Evolutionary conservation across 805 yeast species (phyloP), one percentile per base, ranked within the genome.

Genomic region (Candida xyloterini): DNA sequence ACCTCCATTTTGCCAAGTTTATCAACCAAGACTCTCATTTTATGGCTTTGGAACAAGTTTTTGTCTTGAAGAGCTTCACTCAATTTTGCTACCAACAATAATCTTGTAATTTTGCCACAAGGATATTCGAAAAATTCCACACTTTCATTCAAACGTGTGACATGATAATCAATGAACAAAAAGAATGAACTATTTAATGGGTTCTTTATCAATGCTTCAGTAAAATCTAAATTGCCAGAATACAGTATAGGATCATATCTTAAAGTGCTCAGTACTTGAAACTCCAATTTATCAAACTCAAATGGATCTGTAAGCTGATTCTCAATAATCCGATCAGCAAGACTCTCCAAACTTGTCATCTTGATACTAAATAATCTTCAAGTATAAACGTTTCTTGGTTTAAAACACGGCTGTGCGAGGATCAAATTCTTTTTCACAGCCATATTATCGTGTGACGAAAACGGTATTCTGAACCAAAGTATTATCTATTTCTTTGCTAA

Each of bases 161-260:
- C 65, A 62, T 88, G 96, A 43, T 78, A 77, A 10, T 74, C 72
- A 21, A 85, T 62, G 15, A 88, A 65, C 50, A 83, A 79, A 61
- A 85, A 87, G 42, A 56, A 59, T 1, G 65, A 53, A 7, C 46
- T 45, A 18, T 65, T 57, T 25, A 54, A 43, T 15, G 48, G 50
- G 33, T 51, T 30, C 35, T 52, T 37, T 37, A 48, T 33, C 40
- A 56, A 50, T 20, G 60, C 62, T 29, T 59, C 47, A 15, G 48
- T 40, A 20, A 59, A 25, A 7, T 47, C 44, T 8, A 46, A 4
- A 2, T 59, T 51, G 3, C 53, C 56, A 7, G 45, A 44, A n/a
- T 62, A 54, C 37, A 84, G 57, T 8, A 57, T 49, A 1, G 95
- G 91, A 50, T 86, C 95, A 55, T 82, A 88, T 35, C 96, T 67